phyloP scores from a whole-genome alignment of 495 filamentous ascomycete species.

The Chaetomium cochliodes region DNA sequence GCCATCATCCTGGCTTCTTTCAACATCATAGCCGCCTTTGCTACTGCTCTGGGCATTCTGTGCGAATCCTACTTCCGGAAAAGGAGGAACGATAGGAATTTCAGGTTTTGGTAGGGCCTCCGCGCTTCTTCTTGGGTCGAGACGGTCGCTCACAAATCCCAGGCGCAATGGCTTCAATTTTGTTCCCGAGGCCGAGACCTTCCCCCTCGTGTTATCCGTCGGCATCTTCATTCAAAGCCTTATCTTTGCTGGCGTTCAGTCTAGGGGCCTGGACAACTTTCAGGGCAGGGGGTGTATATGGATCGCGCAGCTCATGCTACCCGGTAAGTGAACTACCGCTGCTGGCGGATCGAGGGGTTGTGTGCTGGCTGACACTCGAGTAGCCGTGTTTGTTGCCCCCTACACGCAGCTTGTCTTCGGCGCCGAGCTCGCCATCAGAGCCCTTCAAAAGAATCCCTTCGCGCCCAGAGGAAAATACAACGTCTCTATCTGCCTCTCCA shows the following conservation, averaged over 20 bases:
- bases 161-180: constrained; percentile 41
- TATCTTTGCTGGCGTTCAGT: constrained; percentile 47
- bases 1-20: constrained; percentile 50
- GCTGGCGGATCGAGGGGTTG: no score
- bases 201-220: constrained; percentile 47
- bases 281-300: constrained; percentile 42
- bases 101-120: constrained; percentile 32
- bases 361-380: constrained; percentile 26
- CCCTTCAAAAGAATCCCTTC: constrained; percentile 43
- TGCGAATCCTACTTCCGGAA: constrained; percentile 43
- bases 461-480: constrained; percentile 44
- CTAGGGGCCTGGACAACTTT: constrained; percentile 42
- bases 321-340: constrained; percentile 38
- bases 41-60: constrained; percentile 46
- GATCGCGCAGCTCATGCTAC: constrained; percentile 48
- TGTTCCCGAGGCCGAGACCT: constrained; percentile 42
- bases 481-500: constrained; percentile 42
- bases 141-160: constrained; percentile 19
- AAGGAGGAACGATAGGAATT: constrained; percentile 37
- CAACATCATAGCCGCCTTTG: constrained; percentile 49
- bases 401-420: constrained; percentile 49
- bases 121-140: not conserved
- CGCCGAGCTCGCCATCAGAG: constrained; percentile 44
- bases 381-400: constrained; percentile 51
- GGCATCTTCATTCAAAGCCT: constrained; percentile 49